A percentile compares a stretch with the other conserved stretches of the same genome.
Evolutionary conservation across 2,329 filamentous ascomycete genomes (phyloP).

Genomic region (Pyrenochaeta sp.): DNA sequence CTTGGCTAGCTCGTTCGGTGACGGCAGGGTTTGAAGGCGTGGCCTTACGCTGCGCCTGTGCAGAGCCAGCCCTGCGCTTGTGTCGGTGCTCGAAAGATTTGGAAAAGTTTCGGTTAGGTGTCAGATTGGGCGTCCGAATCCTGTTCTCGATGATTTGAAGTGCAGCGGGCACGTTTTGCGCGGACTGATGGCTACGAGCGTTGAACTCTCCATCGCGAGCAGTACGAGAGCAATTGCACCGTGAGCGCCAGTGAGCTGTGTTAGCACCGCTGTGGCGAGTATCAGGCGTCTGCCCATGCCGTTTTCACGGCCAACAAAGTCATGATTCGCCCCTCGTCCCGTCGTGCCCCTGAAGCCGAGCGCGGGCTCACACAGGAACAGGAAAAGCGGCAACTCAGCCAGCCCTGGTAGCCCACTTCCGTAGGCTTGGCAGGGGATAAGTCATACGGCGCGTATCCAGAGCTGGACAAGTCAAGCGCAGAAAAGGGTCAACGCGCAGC

Average conservation of each 20-base stretch:
- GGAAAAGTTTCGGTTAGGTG: conserved; percentile 11
- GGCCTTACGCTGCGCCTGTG: conserved; percentile 30
- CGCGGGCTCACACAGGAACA: conserved; percentile 35
- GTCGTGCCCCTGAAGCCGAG: conserved; percentile 33
- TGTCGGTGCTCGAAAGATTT: conserved; percentile 12
- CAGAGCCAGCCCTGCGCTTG: conserved; percentile 23
- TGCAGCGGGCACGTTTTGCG: not conserved
- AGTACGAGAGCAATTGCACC: not conserved
- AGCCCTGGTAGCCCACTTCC: conserved; percentile 19
- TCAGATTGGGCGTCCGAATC: not conserved
- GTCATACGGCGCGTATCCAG: conserved; percentile 11
- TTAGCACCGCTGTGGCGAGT: conserved; percentile 14
- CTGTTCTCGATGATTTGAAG: no score
- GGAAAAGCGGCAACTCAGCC: conserved; percentile 29
- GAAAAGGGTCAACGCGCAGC: conserved; percentile 13
- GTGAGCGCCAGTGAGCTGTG: not conserved
- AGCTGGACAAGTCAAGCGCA: conserved; percentile 15
- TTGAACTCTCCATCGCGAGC: not conserved
- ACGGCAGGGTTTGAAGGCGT: conserved; percentile 27
- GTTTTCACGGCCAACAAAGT: conserved; percentile 15
- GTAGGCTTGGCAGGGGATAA: conserved; percentile 45
- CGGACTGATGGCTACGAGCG: not conserved
- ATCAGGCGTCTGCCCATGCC: conserved; percentile 18
- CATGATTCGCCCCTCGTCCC: conserved; percentile 35
- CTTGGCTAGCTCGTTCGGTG: conserved; percentile 32